A percentile compares a stretch with the other conserved stretches of the same genome.
phyloP scores from a whole-genome alignment of 176 grass and related monocot species.

The Oryza glumipatula region DNA sequence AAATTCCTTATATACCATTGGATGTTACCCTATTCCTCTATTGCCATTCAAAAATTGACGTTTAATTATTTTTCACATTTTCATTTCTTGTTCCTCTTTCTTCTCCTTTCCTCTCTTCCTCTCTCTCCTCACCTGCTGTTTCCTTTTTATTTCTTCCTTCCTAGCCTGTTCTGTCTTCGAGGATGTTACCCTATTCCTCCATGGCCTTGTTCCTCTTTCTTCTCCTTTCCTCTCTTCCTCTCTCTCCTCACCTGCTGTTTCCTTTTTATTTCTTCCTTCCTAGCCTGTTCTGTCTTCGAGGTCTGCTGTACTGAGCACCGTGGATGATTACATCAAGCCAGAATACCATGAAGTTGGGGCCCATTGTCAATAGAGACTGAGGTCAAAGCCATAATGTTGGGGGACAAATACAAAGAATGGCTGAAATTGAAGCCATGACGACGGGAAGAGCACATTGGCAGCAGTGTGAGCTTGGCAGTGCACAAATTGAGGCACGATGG shows the following conservation, averaged over 20 bases:
- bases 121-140: too few relatives aligned
- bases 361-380: background rate
- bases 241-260: too few relatives aligned
- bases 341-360: background rate
- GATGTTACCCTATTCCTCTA: background rate
- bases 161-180: too few relatives aligned
- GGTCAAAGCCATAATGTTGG: background rate
- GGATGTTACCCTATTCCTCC: too few relatives aligned
- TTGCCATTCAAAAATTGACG: background rate
- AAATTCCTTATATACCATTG: background rate
- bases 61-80: background rate
- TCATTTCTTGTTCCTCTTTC: background rate
- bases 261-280: too few relatives aligned
- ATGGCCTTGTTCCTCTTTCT: too few relatives aligned
- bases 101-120: background rate
- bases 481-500: too few relatives aligned
- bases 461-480: too few relatives aligned
- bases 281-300: too few relatives aligned
- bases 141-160: too few relatives aligned
- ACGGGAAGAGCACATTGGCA: too few relatives aligned
- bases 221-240: background rate
- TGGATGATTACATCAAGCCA: background rate
- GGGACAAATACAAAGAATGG: background rate
- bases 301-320: background rate
- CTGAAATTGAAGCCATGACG: background rate